Percentiles rank a stretch among this genome's conserved stretches.
These are phyloP conservation scores for Ogataea nitratoaversa DNA, from an alignment of 805 yeast species.

Conservation along the genomic window DNA sequence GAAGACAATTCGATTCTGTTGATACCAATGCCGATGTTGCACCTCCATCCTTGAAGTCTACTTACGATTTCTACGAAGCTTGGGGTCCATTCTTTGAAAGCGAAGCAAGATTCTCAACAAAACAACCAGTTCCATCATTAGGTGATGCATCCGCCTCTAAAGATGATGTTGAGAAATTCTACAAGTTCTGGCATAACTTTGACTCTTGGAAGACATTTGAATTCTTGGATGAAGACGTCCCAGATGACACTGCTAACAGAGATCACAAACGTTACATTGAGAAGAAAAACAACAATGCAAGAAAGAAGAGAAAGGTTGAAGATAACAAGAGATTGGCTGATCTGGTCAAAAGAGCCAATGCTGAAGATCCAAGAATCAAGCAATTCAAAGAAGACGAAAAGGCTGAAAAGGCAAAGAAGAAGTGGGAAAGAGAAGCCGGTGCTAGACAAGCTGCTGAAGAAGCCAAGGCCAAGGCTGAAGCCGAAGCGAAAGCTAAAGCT, in stretches of 20 bases:
- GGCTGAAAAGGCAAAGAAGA: slow-evolving; percentile 88
- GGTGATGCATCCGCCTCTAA: slow-evolving; percentile 68
- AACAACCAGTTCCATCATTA: slow-evolving; percentile 79
- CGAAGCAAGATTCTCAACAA: slow-evolving; percentile 90
- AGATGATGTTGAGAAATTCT: slow-evolving; percentile 81
- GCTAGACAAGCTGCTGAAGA: slow-evolving; percentile 94
- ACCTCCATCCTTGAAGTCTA: slow-evolving; percentile 54
- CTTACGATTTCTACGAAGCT: slow-evolving; percentile 82
- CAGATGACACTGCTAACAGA: slow-evolving; percentile 98
- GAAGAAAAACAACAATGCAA: slow-evolving; percentile 93
- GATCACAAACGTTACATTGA: slow-evolving; percentile 98
- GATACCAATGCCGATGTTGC: slow-evolving; percentile 82
- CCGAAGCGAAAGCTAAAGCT: slow-evolving; percentile 75
- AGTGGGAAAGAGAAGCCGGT: slow-evolving; percentile 98
- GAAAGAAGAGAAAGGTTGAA: slow-evolving; percentile 96
- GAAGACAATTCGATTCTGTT: slow-evolving; percentile 93
- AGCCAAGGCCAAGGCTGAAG: slow-evolving; percentile 81
- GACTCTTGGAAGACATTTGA: slow-evolving; percentile 99
- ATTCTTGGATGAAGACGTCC: slow-evolving; percentile 97
- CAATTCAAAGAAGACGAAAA: slow-evolving; percentile 89
- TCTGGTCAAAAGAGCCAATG: slow-evolving; percentile 80
- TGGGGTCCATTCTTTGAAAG: slow-evolving; percentile 90
- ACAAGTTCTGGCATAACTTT: slow-evolving; percentile 87
- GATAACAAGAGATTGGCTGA: slow-evolving; percentile 88
- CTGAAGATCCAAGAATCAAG: slow-evolving; percentile 94